Percentiles rank a stretch among this genome's conserved stretches.
These are phyloP conservation scores for Nitzschia sp. DNA, from an alignment of 108 stramenopile genomes.

Conservation along the genomic window DNA sequence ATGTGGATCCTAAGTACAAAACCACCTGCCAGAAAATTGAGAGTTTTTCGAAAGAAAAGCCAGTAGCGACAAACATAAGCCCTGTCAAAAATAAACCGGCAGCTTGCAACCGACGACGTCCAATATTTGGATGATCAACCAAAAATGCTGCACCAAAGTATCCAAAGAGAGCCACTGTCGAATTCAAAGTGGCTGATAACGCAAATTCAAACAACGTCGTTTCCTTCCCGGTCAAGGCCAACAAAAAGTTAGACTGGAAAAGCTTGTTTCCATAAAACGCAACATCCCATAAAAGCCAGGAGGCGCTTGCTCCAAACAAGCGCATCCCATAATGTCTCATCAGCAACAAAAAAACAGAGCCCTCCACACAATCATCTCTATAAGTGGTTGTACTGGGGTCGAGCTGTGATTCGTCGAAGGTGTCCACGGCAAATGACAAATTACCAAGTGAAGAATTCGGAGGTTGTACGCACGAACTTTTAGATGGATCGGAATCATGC, in stretches of 20 bases:
- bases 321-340: constrained; percentile 60
- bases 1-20: constrained; percentile 62
- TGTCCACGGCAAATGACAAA: neutral
- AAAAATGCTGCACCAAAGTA: constrained; percentile 71
- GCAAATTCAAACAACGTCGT: constrained; percentile 49
- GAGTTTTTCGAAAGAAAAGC: constrained; percentile 42
- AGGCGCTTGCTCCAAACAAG: constrained; percentile 57
- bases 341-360: neutral
- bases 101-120: constrained; percentile 58
- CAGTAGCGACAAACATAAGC: constrained; percentile 61
- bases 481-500: neutral
- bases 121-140: constrained; percentile 56
- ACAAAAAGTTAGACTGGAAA: constrained; percentile 63
- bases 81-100: constrained; percentile 67
- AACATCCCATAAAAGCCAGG: constrained; percentile 80
- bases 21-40: constrained; percentile 44
- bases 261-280: constrained; percentile 85
- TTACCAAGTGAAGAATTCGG: neutral
- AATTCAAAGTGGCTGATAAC: constrained; percentile 56
- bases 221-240: constrained; percentile 55
- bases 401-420: neutral
- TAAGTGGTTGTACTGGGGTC: neutral
- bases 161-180: constrained; percentile 70
- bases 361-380: neutral
- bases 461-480: neutral